phyloP scores from a whole-genome alignment of 495 filamentous ascomycete genomes.

The Pseudoneurospora amorphoporcata region DNA sequence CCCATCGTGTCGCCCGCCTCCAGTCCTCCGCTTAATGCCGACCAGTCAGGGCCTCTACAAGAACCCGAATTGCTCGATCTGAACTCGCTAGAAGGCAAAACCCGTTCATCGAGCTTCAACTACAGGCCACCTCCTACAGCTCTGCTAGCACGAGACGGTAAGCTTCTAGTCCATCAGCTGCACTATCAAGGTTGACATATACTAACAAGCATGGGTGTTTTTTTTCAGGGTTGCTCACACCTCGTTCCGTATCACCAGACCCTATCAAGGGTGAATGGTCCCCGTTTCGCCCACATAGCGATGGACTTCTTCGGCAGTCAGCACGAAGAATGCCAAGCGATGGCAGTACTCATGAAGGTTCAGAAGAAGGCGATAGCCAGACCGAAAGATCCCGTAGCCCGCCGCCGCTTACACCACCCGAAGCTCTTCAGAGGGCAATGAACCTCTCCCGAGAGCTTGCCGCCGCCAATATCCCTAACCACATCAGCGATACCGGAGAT shows the following conservation, averaged over 20 bases:
- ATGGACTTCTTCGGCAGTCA: constrained; percentile 31
- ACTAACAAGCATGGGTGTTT: constrained; percentile 5
- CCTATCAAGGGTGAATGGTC: constrained; percentile 35
- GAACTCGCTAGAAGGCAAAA: constrained; percentile 27
- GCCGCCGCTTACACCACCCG: constrained; percentile 59
- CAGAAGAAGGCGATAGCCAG: constrained; percentile 25
- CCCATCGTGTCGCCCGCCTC: constrained; percentile 79
- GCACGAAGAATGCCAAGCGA: constrained; percentile 34
- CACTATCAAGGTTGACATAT: neutral
- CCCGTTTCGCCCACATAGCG: constrained; percentile 31
- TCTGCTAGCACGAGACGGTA: constrained; percentile 23
- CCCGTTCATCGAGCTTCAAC: constrained; percentile 22
- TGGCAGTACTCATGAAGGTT: constrained; percentile 26
- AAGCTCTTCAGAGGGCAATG: constrained; percentile 74
- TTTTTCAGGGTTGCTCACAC: constrained; percentile 46
- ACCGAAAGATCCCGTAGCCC: constrained; percentile 61
- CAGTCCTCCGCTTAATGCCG: constrained; percentile 59
- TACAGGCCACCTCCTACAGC: constrained; percentile 26
- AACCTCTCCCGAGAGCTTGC: constrained; percentile 80
- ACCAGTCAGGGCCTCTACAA: constrained; percentile 49
- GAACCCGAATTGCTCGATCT: constrained; percentile 83
- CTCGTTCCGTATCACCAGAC: constrained; percentile 53
- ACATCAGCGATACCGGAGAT: constrained; percentile 87
- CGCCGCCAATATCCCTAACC: constrained; percentile 80
- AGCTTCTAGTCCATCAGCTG: neutral